phyloP scores from a whole-genome alignment of 75 land plant genomes.

The Cupressus sempervirens region DNA sequence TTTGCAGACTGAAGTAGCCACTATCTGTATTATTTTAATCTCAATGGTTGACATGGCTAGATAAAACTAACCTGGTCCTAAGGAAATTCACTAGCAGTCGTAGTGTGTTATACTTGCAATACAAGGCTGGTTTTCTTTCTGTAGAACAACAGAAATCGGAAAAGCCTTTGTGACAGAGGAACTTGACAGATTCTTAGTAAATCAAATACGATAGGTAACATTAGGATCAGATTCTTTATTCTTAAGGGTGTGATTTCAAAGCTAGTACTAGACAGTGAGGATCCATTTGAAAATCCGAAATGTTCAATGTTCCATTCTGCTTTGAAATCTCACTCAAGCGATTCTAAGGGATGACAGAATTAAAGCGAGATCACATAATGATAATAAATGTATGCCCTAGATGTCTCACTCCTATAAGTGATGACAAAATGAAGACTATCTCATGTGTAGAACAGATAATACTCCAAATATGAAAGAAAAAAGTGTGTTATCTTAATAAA shows the following conservation, averaged over 20 bases:
- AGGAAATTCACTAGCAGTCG: not conserved
- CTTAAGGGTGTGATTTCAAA: not conserved
- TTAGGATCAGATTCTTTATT: not conserved
- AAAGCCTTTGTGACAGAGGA: not conserved
- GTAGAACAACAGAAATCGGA: not conserved
- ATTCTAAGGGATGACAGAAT: not conserved
- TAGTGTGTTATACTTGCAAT: no score
- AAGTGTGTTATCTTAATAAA: not conserved
- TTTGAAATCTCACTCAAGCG: not conserved
- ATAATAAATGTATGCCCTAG: not conserved
- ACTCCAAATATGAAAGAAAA: not conserved
- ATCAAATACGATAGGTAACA: not conserved
- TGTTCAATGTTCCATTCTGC: not conserved
- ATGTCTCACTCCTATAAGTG: not conserved
- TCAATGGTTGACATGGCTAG: not conserved
- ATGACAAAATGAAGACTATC: not conserved
- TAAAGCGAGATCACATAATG: not conserved
- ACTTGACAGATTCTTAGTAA: not conserved
- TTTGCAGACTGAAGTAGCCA: not conserved
- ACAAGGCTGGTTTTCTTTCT: no score
- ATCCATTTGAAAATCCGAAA: not conserved
- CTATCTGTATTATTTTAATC: not conserved
- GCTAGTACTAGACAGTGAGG: not conserved
- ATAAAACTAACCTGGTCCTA: no score
- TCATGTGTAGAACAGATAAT: not conserved